These are phyloP conservation scores for Penicillium sp. DNA, from an alignment of 2,329 filamentous ascomycete genomes.

Conservation along the genomic window DNA sequence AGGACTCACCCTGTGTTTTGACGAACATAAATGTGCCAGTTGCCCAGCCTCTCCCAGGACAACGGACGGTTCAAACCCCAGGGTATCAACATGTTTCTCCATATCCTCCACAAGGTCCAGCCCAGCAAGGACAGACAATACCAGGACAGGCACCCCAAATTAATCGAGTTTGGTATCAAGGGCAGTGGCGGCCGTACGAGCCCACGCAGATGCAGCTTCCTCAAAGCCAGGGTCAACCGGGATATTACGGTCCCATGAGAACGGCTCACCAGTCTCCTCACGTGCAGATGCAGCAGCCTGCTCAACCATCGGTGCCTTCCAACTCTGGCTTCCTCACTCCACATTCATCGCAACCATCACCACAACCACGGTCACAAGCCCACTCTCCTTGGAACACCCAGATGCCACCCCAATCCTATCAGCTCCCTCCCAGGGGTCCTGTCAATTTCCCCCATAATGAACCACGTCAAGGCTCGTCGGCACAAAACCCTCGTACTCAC, in stretches of 20 bases:
- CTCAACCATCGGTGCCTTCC: neutral
- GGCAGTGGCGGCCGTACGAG: neutral
- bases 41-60: neutral
- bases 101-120: neutral
- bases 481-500: neutral
- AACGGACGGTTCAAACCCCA: neutral
- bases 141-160: neutral
- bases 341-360: neutral
- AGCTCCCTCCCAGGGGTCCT: neutral
- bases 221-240: neutral
- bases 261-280: neutral
- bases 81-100: neutral
- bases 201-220: neutral
- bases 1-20: neutral
- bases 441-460: neutral
- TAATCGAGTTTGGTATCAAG: neutral
- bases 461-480: neutral
- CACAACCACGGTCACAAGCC: neutral
- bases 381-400: neutral
- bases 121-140: neutral
- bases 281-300: neutral
- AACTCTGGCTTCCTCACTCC: neutral
- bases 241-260: neutral
- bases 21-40: neutral
- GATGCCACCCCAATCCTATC: neutral